Evolutionary conservation across 768 basidiomycete genomes (phyloP).

Genomic region (Lactifluus piperatus): DNA sequence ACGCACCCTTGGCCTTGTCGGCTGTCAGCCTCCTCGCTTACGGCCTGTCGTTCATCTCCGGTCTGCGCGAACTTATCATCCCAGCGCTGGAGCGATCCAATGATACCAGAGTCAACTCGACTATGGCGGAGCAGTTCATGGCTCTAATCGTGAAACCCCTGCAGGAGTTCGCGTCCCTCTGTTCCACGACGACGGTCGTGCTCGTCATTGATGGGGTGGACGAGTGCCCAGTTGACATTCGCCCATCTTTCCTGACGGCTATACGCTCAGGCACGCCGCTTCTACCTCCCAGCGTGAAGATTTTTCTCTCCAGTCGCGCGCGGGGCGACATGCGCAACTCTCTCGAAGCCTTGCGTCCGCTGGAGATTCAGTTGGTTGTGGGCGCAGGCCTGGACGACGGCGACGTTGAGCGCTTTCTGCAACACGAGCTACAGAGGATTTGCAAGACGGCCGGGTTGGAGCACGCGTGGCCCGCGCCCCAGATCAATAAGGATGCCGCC

Average conservation of each 20-base stretch:
- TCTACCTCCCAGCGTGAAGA: constrained; percentile 12
- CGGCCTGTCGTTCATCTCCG: constrained; percentile 12
- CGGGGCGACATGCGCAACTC: constrained; percentile 4
- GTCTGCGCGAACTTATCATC: constrained; percentile 5
- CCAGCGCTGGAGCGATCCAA: constrained; percentile 5
- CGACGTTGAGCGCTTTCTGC: constrained; percentile 11
- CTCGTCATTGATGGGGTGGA: constrained; percentile 20
- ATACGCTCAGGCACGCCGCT: not conserved
- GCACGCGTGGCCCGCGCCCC: not conserved
- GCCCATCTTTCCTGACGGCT: constrained; percentile 3
- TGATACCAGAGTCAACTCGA: not conserved
- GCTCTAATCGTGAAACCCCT: constrained; percentile 11
- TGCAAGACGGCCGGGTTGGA: not conserved
- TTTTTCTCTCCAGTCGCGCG: constrained; percentile 18
- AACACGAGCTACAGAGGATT: not conserved
- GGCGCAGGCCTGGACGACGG: constrained; percentile 2
- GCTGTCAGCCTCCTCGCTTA: constrained; percentile 17
- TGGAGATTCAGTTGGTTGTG: not conserved
- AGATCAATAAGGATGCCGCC: constrained; percentile 6
- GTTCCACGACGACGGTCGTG: constrained; percentile 4
- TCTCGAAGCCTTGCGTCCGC: not conserved
- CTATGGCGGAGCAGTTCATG: constrained; percentile 18
- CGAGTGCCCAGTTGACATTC: constrained; percentile 14
- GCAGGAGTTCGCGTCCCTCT: constrained; percentile 5
- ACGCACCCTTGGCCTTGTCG: constrained; percentile 7